Evolutionary conservation across 2,329 filamentous ascomycete genomes (phyloP).

Genomic region (Ophiostoma himal-ulmi): DNA sequence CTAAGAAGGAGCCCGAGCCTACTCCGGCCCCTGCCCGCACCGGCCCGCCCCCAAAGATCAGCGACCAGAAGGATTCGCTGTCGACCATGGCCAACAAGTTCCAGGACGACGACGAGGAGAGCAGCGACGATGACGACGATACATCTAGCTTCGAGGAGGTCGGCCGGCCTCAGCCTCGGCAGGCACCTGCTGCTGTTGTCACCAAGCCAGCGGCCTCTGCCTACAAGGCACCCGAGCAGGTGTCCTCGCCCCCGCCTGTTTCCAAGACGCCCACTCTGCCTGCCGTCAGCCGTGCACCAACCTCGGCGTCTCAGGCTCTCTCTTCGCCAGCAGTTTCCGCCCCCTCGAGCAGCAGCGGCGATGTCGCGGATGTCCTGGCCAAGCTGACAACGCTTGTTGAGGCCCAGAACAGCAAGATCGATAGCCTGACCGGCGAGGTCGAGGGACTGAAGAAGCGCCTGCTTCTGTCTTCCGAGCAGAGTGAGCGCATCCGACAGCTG

Average conservation of each 20-base stretch:
- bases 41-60: constrained; percentile 60
- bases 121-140: constrained; percentile 56
- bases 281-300: constrained; percentile 25
- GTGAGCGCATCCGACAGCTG: constrained; percentile 60
- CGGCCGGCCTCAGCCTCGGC: constrained; percentile 64
- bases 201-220: constrained; percentile 41
- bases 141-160: constrained; percentile 84
- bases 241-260: constrained; percentile 24
- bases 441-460: constrained; percentile 76
- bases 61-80: constrained; percentile 83
- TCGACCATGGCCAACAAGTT: constrained; percentile 79
- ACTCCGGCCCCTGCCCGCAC: constrained; percentile 33
- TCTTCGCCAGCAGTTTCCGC: constrained; percentile 64
- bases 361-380: constrained; percentile 44
- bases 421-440: constrained; percentile 63
- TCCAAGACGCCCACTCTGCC: constrained; percentile 31
- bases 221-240: constrained; percentile 34
- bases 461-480: constrained; percentile 57
- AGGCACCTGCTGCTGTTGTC: constrained; percentile 19
- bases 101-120: constrained; percentile 63
- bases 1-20: constrained; percentile 50
- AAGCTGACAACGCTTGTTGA: constrained; percentile 71
- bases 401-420: constrained; percentile 70
- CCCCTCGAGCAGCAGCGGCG: background rate
- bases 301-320: constrained; percentile 47